Percentiles rank a stretch among this genome's conserved stretches.
These are phyloP conservation scores for Oropetium thomaeum DNA, from an alignment of 176 grass and related monocot genomes.

Conservation along the genomic window DNA sequence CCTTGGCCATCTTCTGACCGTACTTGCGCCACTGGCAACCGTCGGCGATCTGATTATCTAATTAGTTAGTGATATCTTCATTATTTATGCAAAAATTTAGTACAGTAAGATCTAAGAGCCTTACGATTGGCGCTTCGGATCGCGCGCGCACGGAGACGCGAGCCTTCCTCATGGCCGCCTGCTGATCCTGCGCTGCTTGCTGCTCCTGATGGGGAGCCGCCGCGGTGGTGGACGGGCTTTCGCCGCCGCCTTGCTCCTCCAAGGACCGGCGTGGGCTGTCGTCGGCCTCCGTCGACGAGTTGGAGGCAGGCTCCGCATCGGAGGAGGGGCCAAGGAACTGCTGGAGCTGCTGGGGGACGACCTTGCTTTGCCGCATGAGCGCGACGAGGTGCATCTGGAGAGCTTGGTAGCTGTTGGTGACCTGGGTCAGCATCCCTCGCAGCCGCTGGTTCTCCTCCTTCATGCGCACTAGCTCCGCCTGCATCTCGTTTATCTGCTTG, in stretches of 20 bases:
- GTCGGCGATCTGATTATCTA: slow-evolving; percentile 65
- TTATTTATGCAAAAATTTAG: too few relatives aligned
- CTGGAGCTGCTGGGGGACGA: not conserved
- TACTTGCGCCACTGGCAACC: slow-evolving; percentile 99
- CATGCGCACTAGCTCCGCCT: slow-evolving; percentile 69
- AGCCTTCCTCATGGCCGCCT: slow-evolving; percentile 84
- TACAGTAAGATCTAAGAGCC: not conserved
- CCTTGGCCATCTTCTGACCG: slow-evolving; percentile 98
- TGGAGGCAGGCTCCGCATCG: slow-evolving; percentile 44
- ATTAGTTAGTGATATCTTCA: too few relatives aligned
- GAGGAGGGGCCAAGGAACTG: slow-evolving; percentile 37
- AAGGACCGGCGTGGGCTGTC: slow-evolving; percentile 52
- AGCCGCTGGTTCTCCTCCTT: slow-evolving; percentile 93
- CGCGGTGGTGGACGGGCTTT: slow-evolving; percentile 36
- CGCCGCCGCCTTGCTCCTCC: not conserved
- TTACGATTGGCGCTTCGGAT: slow-evolving; percentile 89
- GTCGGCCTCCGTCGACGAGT: slow-evolving; percentile 71
- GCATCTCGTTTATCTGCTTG: slow-evolving; percentile 43
- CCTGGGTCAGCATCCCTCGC: slow-evolving; percentile 65
- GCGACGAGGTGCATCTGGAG: slow-evolving; percentile 75
- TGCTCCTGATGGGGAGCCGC: not conserved
- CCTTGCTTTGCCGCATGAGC: slow-evolving; percentile 64
- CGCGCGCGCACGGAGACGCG: slow-evolving; percentile 91
- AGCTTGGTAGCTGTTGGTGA: slow-evolving; percentile 70
- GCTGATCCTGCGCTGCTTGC: slow-evolving; percentile 39